These are phyloP conservation scores for Epichloe festucae DNA, from an alignment of 2,329 filamentous ascomycete species.

Conservation along the genomic window DNA sequence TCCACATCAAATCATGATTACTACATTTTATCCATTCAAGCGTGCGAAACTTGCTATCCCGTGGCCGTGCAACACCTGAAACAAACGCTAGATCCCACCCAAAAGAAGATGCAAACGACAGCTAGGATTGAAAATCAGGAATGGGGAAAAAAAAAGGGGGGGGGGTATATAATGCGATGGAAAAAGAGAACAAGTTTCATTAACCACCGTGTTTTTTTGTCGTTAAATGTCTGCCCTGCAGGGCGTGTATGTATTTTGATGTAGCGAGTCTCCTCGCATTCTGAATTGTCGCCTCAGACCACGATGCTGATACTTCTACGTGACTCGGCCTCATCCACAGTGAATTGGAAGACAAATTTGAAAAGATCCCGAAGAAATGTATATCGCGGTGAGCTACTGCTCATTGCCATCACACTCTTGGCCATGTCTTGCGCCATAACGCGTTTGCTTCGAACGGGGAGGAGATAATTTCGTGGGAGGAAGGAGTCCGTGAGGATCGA, in stretches of 20 bases:
- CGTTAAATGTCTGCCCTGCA: not conserved
- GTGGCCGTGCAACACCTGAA: not conserved
- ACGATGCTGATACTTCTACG: constrained; percentile 52
- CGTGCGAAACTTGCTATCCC: not conserved
- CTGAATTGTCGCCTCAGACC: constrained; percentile 23
- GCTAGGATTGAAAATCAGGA: not conserved
- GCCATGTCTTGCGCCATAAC: constrained; percentile 64
- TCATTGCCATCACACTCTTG: constrained; percentile 66
- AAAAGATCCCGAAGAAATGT: constrained; percentile 73
- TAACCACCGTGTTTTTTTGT: not conserved
- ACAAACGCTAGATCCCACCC: not conserved
- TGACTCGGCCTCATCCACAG: constrained; percentile 61
- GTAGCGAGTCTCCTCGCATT: not conserved
- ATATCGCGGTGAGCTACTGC: constrained; percentile 53
- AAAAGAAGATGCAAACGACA: not conserved
- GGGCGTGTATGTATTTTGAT: not conserved
- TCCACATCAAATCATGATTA: not conserved
- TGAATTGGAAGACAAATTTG: constrained; percentile 72
- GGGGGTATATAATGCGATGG: constrained; percentile 2
- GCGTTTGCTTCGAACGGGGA: constrained; percentile 42
- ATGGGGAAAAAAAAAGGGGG: not conserved
- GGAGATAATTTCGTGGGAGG: constrained; percentile 26
- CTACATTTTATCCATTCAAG: not conserved
- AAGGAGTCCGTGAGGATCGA: constrained; percentile 60
- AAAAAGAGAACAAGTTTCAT: not conserved